Evolutionary conservation across 306 rosid species (phyloP).

Genomic region (Malus domestica): DNA sequence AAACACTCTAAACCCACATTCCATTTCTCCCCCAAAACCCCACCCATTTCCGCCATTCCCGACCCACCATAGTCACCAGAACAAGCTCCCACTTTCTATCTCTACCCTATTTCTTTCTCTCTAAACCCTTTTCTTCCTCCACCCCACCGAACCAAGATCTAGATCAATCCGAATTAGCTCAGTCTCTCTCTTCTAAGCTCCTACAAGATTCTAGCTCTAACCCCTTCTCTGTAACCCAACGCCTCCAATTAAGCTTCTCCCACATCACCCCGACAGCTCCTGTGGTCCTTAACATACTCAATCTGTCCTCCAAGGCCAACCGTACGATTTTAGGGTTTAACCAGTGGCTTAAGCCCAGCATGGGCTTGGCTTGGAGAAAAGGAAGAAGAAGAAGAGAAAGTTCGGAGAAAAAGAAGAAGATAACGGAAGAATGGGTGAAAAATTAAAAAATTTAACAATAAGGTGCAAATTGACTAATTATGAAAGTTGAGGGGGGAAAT

Average conservation of each 20-base stretch:
- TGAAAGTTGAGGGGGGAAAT: no score
- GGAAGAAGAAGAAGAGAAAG: no score
- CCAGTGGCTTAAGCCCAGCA: slow-evolving; percentile 34
- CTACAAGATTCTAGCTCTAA: slow-evolving; percentile 39
- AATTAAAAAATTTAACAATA: no score
- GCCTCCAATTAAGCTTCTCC: slow-evolving; percentile 59
- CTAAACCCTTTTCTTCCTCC: slow-evolving; percentile 28
- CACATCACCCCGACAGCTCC: slow-evolving; percentile 47
- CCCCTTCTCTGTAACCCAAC: slow-evolving; percentile 42
- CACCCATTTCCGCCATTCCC: slow-evolving; percentile 25
- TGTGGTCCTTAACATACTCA: slow-evolving; percentile 41
- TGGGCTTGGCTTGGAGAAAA: no score
- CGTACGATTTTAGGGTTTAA: slow-evolving; percentile 50
- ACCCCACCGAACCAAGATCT: slow-evolving; percentile 20
- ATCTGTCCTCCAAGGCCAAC: slow-evolving; percentile 56
- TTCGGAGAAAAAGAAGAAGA: no score
- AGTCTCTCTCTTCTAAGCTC: slow-evolving; percentile 49
- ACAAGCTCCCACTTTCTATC: slow-evolving; percentile 3
- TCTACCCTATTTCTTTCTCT: slow-evolving; percentile 15
- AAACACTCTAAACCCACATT: background rate
- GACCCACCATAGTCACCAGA: background rate
- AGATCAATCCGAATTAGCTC: slow-evolving; percentile 32
- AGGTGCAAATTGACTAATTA: no score
- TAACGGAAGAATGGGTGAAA: no score
- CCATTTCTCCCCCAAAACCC: background rate